Conservation (phyloP, 2,329 filamentous ascomycete species). For the Curvularia sp. region DNA sequence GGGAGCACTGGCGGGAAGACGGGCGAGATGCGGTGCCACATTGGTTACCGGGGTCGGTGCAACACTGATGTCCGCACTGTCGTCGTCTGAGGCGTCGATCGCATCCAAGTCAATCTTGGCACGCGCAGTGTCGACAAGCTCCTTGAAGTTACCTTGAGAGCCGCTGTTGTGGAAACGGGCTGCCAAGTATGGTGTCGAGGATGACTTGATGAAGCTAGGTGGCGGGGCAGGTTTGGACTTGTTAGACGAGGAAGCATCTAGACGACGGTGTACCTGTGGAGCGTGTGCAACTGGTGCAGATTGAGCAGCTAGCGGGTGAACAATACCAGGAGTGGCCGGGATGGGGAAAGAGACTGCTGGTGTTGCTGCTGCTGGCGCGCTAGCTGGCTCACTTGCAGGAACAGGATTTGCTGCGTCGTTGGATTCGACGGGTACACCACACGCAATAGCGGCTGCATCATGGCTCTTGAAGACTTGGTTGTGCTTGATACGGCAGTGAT, state of each 20-base stretch:
- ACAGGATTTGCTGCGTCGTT: conserved; percentile 59
- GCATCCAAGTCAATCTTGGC: conserved; percentile 48
- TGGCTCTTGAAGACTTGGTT: conserved; percentile 94
- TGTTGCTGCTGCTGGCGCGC: conserved; percentile 35
- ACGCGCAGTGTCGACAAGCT: conserved; percentile 47
- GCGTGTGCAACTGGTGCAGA: conserved; percentile 36
- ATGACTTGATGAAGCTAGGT: conserved; percentile 48
- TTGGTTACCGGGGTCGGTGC: conserved; percentile 40
- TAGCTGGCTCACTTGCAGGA: conserved; percentile 42
- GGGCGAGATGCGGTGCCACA: conserved; percentile 42
- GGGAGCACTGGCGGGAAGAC: conserved; percentile 40
- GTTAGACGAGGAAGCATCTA: conserved; percentile 29
- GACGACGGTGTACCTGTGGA: conserved; percentile 44
- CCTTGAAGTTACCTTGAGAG: conserved; percentile 51
- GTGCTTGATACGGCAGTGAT: conserved; percentile 96
- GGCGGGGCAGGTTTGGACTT: conserved; percentile 22
- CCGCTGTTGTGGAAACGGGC: conserved; percentile 52
- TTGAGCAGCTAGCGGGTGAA: conserved; percentile 47
- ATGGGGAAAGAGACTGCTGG: conserved; percentile 42
- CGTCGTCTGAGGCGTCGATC: conserved; percentile 49
- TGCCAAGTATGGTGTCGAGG: conserved; percentile 54
- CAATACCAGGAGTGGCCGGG: conserved; percentile 41
- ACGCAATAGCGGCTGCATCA: conserved; percentile 88
- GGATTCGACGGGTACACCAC: conserved; percentile 80
- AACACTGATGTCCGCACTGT: conserved; percentile 39